Base-by-base conservation (phyloP, 2,329 filamentous ascomycete species). In the Colletotrichum aenigma region DNA sequence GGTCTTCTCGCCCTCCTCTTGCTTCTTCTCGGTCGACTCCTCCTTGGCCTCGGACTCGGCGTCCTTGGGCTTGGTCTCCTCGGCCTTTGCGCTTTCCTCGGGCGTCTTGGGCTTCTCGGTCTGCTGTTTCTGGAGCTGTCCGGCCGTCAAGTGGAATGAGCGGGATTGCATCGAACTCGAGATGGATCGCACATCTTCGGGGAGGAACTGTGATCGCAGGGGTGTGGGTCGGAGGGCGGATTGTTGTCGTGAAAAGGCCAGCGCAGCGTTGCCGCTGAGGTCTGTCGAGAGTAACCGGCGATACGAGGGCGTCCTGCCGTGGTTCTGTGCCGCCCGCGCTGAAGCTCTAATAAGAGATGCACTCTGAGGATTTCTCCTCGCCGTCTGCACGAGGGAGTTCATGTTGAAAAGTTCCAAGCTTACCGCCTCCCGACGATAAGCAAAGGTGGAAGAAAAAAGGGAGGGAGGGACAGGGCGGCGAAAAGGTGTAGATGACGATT, bases 301-400 rank as follows among this genome's bases (percentile, higher is more conserved):
- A 78, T 87, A 88, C 26, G 88, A 86, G 71, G 88, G 87, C 69
- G 87, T 86, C 84, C 86, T 87, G 82, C 86, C 83, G 77, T 84
- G 81, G 70, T 85, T 83, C 76, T 81, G 78, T 64, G 82, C 80
- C 67, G 81, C 80, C 76, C 85, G 84, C 73, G 84, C 81, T 78
- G 87, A 84, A 69, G 84, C 84, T 81, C 87, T 83, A 21, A 84
- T 82, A 58, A 89, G 81, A 78, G 84, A 84, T 79, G 55, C 26
- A 48, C 83, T 83, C 77, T 87, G 83, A 78, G 87, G 83, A 78
- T 84, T 83, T 81, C 86, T 85, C 85, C 87, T 85, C 81, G 86
- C 79, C 74, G 81, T 77, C 75, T 83, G 81, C 73, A 85, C 83
- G 73, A 89, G 79, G 74, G 86, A 85, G 80, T 85, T 87, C 89